Conservation (phyloP, 805 yeast genomes). For the Wickerhamomyces pijperi region DNA sequence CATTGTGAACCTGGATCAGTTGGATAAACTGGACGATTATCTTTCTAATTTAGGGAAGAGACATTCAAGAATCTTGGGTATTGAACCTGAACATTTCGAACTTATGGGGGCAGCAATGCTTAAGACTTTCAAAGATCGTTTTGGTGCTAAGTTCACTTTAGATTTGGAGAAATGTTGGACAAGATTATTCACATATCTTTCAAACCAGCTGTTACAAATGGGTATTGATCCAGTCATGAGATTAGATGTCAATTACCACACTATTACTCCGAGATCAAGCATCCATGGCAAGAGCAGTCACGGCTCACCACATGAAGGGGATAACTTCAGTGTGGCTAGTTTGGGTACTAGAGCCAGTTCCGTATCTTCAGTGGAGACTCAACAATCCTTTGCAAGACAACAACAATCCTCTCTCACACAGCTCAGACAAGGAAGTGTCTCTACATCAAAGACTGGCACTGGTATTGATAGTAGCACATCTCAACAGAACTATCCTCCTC, state of each 20-base stretch:
- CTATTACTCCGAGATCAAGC: background rate
- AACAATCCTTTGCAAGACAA: background rate
- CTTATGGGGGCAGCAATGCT: constrained; percentile 65
- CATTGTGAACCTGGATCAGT: constrained; percentile 50
- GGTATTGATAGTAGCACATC: no score
- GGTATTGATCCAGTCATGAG: constrained; percentile 30
- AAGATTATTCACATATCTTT: constrained; percentile 53
- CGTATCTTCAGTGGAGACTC: background rate
- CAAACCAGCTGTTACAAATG: constrained; percentile 50
- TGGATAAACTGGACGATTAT: constrained; percentile 45
- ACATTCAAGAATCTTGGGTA: constrained; percentile 65
- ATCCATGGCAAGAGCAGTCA: background rate
- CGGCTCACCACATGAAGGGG: no score
- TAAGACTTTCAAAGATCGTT: constrained; percentile 58
- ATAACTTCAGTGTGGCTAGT: background rate
- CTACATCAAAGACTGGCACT: no score
- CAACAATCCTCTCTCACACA: background rate
- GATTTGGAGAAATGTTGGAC: constrained; percentile 66
- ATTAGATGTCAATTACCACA: constrained; percentile 13
- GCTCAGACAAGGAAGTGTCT: background rate
- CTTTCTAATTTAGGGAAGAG: constrained; percentile 57
- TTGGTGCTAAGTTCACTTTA: constrained; percentile 36
- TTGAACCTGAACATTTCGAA: constrained; percentile 57
- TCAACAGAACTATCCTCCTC: no score
- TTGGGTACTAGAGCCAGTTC: background rate